A percentile compares a stretch with the other conserved stretches of the same genome.
Conservation (phyloP, 2,329 filamentous ascomycete species). For the Macrophomina pseudophaseolina region DNA sequence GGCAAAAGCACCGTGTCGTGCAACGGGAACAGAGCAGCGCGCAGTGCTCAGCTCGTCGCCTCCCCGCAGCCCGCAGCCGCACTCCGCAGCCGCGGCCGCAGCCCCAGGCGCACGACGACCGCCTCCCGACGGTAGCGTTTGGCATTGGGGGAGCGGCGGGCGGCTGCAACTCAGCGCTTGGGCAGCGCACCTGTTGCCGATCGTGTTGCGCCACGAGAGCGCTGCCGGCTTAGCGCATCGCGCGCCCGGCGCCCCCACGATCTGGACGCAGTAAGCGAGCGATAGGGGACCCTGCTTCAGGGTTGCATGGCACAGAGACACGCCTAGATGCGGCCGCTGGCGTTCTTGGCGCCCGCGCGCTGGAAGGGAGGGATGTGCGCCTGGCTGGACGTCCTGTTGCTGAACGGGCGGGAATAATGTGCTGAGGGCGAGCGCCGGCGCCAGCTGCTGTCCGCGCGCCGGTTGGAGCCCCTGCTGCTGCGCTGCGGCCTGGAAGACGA, state of each 20-base stretch:
- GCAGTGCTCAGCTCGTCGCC: neutral
- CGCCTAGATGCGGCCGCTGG: constrained; percentile 1
- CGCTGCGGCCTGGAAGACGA: constrained; percentile 4
- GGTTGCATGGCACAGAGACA: constrained; percentile 17
- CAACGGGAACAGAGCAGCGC: neutral
- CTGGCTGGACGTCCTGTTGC: neutral
- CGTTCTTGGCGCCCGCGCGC: neutral
- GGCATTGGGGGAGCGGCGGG: neutral
- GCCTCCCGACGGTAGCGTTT: neutral
- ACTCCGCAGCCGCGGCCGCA: neutral
- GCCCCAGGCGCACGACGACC: neutral
- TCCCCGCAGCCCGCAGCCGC: neutral
- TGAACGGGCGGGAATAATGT: constrained; percentile 1
- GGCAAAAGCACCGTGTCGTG: neutral
- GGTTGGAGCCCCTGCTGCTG: constrained; percentile 2
- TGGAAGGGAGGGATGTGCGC: neutral
- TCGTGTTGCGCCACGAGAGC: constrained; percentile 14
- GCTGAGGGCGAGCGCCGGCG: constrained; percentile 4
- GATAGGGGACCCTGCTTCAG: neutral
- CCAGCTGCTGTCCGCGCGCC: constrained; percentile 6
- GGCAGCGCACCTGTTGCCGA: neutral
- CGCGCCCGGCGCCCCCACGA: constrained; percentile 10
- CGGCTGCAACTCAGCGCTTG: neutral
- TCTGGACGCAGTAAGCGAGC: constrained; percentile 5
- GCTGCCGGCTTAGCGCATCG: constrained; percentile 1